Evolutionary conservation across 108 stramenopile genomes (phyloP), one percentile per base, ranked within the genome.

Genomic region (Craspedostauros australis): DNA sequence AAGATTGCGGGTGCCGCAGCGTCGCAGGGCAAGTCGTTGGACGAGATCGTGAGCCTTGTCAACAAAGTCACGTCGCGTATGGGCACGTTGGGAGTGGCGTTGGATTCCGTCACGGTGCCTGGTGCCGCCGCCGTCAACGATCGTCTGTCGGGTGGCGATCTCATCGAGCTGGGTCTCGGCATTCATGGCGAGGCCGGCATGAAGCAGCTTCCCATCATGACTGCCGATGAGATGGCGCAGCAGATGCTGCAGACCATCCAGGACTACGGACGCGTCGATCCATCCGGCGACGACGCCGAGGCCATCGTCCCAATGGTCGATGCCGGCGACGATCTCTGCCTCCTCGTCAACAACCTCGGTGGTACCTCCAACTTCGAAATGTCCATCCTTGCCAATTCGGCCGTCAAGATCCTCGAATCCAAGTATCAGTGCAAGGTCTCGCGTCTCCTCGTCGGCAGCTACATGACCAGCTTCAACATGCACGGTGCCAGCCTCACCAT

Each of bases 391-490:
- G 73, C 88, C 5, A 61, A 82, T 22, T 72, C 86, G 0, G 48
- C 66, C 55, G 82, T 93, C 24, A 51, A 66, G 25, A 55, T 61
- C 21, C 48, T 88, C 26, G 73, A 88, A 56, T 27, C 57, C 25
- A 40, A 37, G 4, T 53, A 50, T 26, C 72, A 73, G 11, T 68
- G 72, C 19, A 76, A 73, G 30, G 91, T 81, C 0, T 74, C 71
- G 29, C 77, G 94, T 20, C 50, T 93, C 15, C 70, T 78, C 24
- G 86, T 85, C 15, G 96, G 96, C 11, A 57, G 62, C 24, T 91
- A 77, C 76, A 99, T 99, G 98, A 97, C 96, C 6, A 74, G 88
- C 18, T 92, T 99, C 50, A 87, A 98, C 64, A 98, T 96, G 95
- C 83, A 83, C 25, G 98, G 98, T 21, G 92, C 95, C 5, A 83